These are phyloP conservation scores for Botrytis byssoidea DNA, from an alignment of 2,329 filamentous ascomycete species.

Conservation along the genomic window DNA sequence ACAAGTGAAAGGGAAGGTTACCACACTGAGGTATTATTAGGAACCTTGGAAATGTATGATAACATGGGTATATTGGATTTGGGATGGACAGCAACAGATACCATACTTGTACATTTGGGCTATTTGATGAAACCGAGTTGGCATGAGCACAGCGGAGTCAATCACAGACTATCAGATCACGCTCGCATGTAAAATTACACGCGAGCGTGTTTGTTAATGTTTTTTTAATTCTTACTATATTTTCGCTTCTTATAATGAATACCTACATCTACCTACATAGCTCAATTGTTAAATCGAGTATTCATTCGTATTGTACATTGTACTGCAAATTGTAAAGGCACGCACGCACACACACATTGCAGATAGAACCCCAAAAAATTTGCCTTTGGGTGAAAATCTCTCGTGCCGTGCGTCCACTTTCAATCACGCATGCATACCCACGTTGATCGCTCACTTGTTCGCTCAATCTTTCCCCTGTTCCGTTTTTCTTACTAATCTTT, in stretches of 20 bases:
- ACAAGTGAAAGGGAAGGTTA: background rate
- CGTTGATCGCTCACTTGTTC: background rate
- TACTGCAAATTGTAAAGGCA: background rate
- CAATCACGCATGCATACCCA: background rate
- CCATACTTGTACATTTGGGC: background rate
- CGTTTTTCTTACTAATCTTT: background rate
- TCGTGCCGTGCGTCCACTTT: background rate
- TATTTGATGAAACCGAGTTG: background rate
- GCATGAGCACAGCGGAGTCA: background rate
- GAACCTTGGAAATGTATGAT: background rate
- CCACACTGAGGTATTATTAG: background rate
- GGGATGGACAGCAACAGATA: conserved; percentile 4
- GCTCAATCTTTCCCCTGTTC: background rate
- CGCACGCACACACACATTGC: background rate
- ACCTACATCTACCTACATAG: background rate
- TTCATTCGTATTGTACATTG: background rate
- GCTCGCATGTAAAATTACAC: background rate
- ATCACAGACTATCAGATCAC: background rate
- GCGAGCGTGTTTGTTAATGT: background rate
- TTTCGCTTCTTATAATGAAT: background rate
- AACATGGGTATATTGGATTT: background rate
- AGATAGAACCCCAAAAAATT: background rate
- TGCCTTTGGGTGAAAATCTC: background rate
- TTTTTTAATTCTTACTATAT: background rate
- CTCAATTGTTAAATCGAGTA: background rate